Base-by-base conservation (phyloP, 768 basidiomycete genomes). In the Sporobolomyces pararoseus region DNA sequence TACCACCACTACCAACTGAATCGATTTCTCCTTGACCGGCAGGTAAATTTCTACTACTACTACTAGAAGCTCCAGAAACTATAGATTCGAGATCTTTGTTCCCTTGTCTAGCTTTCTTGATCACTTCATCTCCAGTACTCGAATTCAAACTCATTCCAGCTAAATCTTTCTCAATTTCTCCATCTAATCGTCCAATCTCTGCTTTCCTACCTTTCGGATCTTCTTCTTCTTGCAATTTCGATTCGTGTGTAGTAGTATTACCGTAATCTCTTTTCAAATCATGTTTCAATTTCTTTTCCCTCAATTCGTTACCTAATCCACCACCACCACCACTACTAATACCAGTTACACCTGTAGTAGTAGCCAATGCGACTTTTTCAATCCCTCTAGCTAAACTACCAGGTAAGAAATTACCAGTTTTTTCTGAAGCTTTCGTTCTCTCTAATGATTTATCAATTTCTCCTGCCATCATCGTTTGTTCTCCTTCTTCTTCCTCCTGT, bases 61-160 rank as follows among this genome's bases (percentile, higher is more conserved):
- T n/a, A n/a, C n/a, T n/a, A n/a, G n/a, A n/a, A n/a, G n/a, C n/a
- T n/a, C n/a, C n/a, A n/a, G n/a, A n/a, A n/a, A n/a, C n/a, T n/a
- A n/a, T n/a, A n/a, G n/a, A n/a, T n/a, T n/a, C n/a, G n/a, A n/a
- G n/a, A 46, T 73, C 72, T 31, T 34, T 9, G 46, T 73, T 62
- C 46, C 32, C 44, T 31, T 64, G 29, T 32, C 72, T 51, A 34
- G 72, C 72, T 1, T 61, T 62, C n/a, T 32, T n/a, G 42, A 69
- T 59, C 29, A 73, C 72, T 32, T 66, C 65, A 39, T 73, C 68
- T 19, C 62, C 72, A 31, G 66, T 65, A 37, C 64, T 70, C 10
- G 27, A 58, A 3, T 65, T 42, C 21, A 73, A 47, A 23, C 6
- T 37, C 19, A 73, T 27, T 1, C 63, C 71, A 12, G 49, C 49